phyloP scores from a whole-genome alignment of 2,329 filamentous ascomycete genomes.

The Penicillium brevicompactum region DNA sequence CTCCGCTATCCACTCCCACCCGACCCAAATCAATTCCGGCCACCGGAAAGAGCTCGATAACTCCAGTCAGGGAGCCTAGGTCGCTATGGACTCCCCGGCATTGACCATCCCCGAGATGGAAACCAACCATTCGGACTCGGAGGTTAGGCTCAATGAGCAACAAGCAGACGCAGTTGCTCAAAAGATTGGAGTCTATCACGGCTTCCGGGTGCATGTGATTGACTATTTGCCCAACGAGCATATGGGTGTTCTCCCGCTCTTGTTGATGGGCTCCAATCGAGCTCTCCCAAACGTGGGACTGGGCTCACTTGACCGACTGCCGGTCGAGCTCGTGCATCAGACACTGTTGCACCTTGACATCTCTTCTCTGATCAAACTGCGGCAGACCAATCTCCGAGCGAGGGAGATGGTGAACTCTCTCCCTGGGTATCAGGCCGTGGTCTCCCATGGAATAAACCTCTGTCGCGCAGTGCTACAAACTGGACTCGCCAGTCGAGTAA shows the following conservation, averaged over 20 bases:
- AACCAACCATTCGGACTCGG: background rate
- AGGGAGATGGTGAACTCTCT: constrained; percentile 17
- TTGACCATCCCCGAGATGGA: no score
- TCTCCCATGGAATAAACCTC: constrained; percentile 15
- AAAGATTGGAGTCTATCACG: background rate
- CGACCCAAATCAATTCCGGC: no score
- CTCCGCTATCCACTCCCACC: no score
- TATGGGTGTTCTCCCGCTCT: background rate
- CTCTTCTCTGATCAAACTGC: constrained; percentile 16
- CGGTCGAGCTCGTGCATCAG: constrained; percentile 11
- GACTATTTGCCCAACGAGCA: background rate
- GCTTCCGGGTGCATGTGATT: background rate
- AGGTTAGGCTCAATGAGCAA: background rate
- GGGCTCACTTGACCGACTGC: constrained; percentile 28
- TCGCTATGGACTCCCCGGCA: no score
- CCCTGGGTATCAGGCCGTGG: constrained; percentile 9
- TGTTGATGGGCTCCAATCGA: background rate
- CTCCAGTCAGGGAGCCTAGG: no score
- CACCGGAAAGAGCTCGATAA: no score
- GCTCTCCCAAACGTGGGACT: constrained; percentile 9
- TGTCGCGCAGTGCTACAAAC: constrained; percentile 20
- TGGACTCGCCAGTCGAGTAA: constrained; percentile 4
- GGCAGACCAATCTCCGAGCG: constrained; percentile 14
- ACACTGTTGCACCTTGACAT: constrained; percentile 8
- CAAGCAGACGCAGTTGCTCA: background rate